Base-by-base conservation (phyloP, 352 stramenopile species). In the Globisporangium parvum region DNA sequence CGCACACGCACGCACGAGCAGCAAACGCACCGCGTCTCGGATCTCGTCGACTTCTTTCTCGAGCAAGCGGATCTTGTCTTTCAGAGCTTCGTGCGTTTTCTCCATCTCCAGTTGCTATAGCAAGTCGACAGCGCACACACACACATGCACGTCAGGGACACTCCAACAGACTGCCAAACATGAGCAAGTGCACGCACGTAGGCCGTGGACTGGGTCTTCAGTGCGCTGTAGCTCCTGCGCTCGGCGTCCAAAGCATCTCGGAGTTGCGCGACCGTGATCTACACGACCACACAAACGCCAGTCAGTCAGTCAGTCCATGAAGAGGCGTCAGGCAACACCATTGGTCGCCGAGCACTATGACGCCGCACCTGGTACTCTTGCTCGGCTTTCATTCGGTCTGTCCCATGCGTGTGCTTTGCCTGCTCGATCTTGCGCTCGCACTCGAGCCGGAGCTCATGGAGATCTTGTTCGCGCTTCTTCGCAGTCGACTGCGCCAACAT, bases 1-100 rank as follows among this genome's bases (percentile, higher is more conserved):
- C 11, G 6, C 6, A 35, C 47, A 45, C 6, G 3, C 26, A n/a
- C 3, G 2, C 33, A 11, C 6, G 26, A 31, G 31, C 20, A 12
- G 42, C 2, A 14, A 15, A 53, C 55, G 41, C 66, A 87, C 76
- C 48, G 67, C 71, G 50, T 88, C 78, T 18, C 75, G 74, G 33
- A 87, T 63, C 33, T 80, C 66, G 33, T 84, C 71, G 1, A 83
- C 65, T 45, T 89, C 73, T 51, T 87, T 89, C 52, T 88, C 67
- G 6, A 91, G 68, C 15, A 77, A 78, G n/a, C 64, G 49, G n/a
- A 79, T 61, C 10, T 66, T 63, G 57, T 91, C 75, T n/a, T 76
- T 70, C 10, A 80, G 47, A 37, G 88, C 80, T 37, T 70, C 66
- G 40, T 80, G 71, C 2, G 72, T 59, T 14, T 69, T 66, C 39